Percentiles rank a stretch among this genome's conserved stretches.
Conservation (phyloP, 129 eudicot species). For the Lactuca saligna region DNA sequence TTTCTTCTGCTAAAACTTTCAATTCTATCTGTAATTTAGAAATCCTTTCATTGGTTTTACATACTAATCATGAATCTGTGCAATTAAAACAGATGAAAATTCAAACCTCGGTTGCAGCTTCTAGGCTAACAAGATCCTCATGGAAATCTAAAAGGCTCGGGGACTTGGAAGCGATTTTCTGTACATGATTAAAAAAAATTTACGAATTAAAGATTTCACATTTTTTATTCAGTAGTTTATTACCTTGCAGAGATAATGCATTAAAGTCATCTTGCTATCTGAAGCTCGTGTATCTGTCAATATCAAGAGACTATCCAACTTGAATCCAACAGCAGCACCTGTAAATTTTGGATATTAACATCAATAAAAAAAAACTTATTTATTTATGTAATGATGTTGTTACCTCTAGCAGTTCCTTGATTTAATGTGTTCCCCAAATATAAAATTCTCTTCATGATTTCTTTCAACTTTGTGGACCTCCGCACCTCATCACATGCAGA, state of each 20-base stretch:
- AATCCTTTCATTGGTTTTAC: background rate
- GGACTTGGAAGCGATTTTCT: conserved; percentile 70
- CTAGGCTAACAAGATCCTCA: conserved; percentile 75
- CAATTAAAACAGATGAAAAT: background rate
- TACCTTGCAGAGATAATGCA: conserved; percentile 99
- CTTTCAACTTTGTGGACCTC: conserved; percentile 70
- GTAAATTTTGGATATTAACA: conserved; percentile 13
- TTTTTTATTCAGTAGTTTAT: too few species aligned
- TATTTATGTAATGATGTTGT: background rate
- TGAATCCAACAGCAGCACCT: conserved; percentile 95
- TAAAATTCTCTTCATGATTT: conserved; percentile 69
- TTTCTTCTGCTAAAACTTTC: conserved; percentile 89
- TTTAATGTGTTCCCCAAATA: conserved; percentile 80
- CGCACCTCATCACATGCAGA: conserved; percentile 89
- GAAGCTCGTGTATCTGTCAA: conserved; percentile 91
- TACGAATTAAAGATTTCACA: too few species aligned
- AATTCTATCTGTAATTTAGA: conserved; percentile 69
- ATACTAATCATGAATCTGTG: background rate
- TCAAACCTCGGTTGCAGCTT: conserved; percentile 79
- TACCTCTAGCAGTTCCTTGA: conserved; percentile 96
- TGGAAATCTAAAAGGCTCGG: conserved; percentile 75
- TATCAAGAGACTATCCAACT: conserved; percentile 92
- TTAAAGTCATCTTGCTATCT: conserved; percentile 83
- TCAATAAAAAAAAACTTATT: background rate
- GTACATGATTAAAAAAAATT: conserved; percentile 2